These are phyloP conservation scores for Pleurotus tuber-regium DNA, from an alignment of 768 basidiomycete species.

Conservation along the genomic window DNA sequence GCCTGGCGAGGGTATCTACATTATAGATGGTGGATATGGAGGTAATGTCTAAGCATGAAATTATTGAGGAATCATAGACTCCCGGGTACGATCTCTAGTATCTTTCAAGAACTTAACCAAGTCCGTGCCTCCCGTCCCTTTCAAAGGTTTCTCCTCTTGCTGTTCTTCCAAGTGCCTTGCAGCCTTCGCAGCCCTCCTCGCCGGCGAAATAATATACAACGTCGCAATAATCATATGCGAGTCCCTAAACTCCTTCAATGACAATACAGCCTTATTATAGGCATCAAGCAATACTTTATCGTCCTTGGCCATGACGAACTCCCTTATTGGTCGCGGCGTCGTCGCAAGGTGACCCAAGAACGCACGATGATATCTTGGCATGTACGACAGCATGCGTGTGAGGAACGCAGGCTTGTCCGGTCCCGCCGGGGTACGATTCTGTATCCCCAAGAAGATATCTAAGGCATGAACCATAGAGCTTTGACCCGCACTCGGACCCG, in stretches of 20 bases:
- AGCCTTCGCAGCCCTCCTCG: slow-evolving; percentile 32
- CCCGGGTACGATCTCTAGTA: slow-evolving; percentile 66
- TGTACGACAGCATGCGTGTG: slow-evolving; percentile 76
- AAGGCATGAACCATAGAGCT: slow-evolving; percentile 74
- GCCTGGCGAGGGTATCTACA: no score
- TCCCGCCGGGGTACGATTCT: slow-evolving; percentile 17
- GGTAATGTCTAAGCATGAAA: no score
- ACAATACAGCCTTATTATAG: slow-evolving; percentile 65
- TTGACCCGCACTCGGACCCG: slow-evolving; percentile 83
- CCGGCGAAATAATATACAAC: slow-evolving; percentile 76
- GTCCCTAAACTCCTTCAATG: slow-evolving; percentile 76
- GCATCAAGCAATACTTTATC: slow-evolving; percentile 41
- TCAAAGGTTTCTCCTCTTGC: slow-evolving; percentile 33
- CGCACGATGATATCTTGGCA: slow-evolving; percentile 78
- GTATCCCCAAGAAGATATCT: slow-evolving; percentile 68
- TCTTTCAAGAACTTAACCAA: slow-evolving; percentile 76
- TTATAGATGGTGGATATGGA: no score
- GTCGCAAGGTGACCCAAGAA: slow-evolving; percentile 69
- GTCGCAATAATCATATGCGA: slow-evolving; percentile 77
- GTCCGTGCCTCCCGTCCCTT: slow-evolving; percentile 82
- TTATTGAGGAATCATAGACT: slow-evolving; percentile 31
- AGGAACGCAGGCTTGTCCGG: slow-evolving; percentile 49
- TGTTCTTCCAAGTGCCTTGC: slow-evolving; percentile 17
- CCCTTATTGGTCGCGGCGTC: slow-evolving; percentile 61
- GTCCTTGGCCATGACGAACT: slow-evolving; percentile 42